Evolutionary conservation across 208 protist genomes (phyloP), one percentile per base, ranked within the genome.

Genomic region (Leishmania martiniquensis): DNA sequence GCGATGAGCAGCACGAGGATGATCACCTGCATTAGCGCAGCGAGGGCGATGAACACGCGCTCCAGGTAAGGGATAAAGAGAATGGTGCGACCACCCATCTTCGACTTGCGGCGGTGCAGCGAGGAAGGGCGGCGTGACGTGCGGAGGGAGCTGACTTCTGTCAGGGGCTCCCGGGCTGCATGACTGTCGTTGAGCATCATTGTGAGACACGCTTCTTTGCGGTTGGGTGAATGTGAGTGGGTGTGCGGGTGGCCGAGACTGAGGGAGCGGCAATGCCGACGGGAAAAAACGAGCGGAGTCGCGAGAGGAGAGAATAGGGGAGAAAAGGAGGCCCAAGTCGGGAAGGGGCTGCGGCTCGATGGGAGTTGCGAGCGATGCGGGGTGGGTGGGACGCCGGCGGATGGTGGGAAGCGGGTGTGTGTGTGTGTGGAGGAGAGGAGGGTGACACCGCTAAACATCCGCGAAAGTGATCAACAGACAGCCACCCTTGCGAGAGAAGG

Each of bases 61-160:
- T 80, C 76, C 15, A 44, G 54, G 57, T n/a, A 32, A 32, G 76
- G 76, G 59, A 80, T 75, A 39, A 75, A 80, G 76, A 80, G 76
- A 47, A 80, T 59, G 32, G 59, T 80, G 68, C 57, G 76, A 9
- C 69, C 59, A 10, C 55, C 76, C 44, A 80, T 68, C 65, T 69
- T 80, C 52, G 76, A 80, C 76, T 68, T 80, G 76, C 76, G 76
- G 68, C 76, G 76, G 59, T 80, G 69, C 66, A 80, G 51, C 42
- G 69, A 75, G 69, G 76, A 80, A 7, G 76, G 52, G 59, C 76
- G 76, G 55, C 67, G 76, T 17, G 76, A 80, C 25, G 69, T 55
- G 65, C 60, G 76, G 22, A 80, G 13, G 44, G 76, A 80, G 42
- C 44, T 60, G 32, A 49, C 44, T 69, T 80, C 76, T 57, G 76